Base-by-base conservation (phyloP, 2,329 filamentous ascomycete species). In the Ploettnerulaceae sp. region DNA sequence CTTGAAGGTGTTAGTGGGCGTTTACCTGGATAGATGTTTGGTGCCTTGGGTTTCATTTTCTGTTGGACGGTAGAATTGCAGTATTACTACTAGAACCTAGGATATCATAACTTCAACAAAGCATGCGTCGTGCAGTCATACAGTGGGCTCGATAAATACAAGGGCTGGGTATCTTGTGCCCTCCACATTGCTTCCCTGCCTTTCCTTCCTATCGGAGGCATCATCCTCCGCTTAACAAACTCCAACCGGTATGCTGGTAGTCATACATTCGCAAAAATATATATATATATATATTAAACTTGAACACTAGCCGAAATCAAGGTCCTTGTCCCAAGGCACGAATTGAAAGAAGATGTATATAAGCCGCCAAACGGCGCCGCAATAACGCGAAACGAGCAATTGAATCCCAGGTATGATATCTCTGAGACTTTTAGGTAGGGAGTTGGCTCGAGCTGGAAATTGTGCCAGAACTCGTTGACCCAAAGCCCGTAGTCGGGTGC, bases 401-500 rank as follows among this genome's bases (percentile, higher is more conserved):
- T 46, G 12, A 54, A 54, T 3, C 54, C 56, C 7, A 57, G 32
- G 37, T 60, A 60, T 14, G 47, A 45, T 18, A 56, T 48, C 17
- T 53, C 53, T 3, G 50, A 56, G 14, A 47, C 46, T 17, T 57
- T 56, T 24, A 58, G 35, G 26, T 57, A 56, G 8, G 59, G 57
- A n/a, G 56, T 60, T 25, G 56, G 59, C 32, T 60, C 58, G 34
- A 60, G 48, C 5, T 54, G 36, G 33, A 60, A 57, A 38, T 61
- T 56, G 6, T 56, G 32, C 52, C 53, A 59, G 12, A 61, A 45
- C 34, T 59, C 58, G 4, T 35, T 29, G 24, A 57, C 42, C 49
- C 55, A 60, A 5, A 48, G 31, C 36, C 61, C 57, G 31, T 54
- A 46, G 7, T 60, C 52, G 4, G 49, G 47, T 6, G 51, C 43